Base-by-base conservation (phyloP, 2,329 filamentous ascomycete genomes). In the Neodidymelliopsis sp. region DNA sequence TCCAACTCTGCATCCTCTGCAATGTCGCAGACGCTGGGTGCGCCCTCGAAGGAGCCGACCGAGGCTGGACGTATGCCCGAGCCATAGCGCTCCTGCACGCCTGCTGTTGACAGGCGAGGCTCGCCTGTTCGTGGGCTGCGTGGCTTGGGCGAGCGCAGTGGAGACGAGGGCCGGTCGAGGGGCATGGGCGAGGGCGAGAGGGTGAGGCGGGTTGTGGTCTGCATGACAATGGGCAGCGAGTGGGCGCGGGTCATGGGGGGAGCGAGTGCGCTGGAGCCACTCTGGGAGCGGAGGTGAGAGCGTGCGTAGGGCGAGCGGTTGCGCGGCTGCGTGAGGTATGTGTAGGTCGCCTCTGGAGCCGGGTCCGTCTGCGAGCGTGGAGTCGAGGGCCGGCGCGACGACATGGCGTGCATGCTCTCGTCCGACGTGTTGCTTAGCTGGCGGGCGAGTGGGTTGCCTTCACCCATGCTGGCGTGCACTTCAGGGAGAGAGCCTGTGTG, bases 1-100 rank as follows among this genome's bases (percentile, higher is more conserved):
- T 78, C 72, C 30, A 80, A 62, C 62, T 79, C 78, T 33, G 73
- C 75, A 59, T 80, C 77, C 60, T 80, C 78, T 19, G 77, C 76
- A 37, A 80, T 80, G 45, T 71, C 70, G 53, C 69, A 71, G 42
- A 73, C 66, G 50, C 69, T 72, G 19, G 72, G 70, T 5, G 68
- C 66, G 20, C 68, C 66, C 9, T 63, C 62, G 18, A 63, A 65
- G 5, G 62, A 63, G 30, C 62, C 60, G 22, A 57, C 54, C 10
- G 62, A 65, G 10, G 53, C 54, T 31, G 75, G 72, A 16, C 62
- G 62, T 2, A 62, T 59, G 22, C 51, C 59, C 12, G 56, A 54
- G 19, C 60, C 53, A 28, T 62, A 60, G 25, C 58, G 59, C 44
- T 60, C 61, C 8, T 55, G 48, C 22, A 50, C 41, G 8, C 57